Percentiles rank a stretch among this genome's conserved stretches.
Conservation (phyloP, 2,329 filamentous ascomycete genomes). For the Tothia fuscella region DNA sequence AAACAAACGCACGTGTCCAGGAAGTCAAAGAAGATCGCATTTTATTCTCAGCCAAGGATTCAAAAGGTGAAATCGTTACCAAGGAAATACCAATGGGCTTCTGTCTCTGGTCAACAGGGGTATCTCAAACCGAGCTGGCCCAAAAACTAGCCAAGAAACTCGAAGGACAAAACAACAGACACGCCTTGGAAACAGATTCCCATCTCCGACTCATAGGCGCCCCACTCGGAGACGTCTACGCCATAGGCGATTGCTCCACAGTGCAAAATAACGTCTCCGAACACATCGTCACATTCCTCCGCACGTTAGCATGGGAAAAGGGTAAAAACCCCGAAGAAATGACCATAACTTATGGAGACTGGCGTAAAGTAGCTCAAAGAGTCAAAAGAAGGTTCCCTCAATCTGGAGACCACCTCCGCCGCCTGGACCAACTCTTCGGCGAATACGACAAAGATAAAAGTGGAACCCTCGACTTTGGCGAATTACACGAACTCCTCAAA, state of each 20-base stretch:
- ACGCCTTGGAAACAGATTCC: constrained; percentile 87
- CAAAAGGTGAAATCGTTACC: constrained; percentile 60
- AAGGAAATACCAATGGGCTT: constrained; percentile 95
- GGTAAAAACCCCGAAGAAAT: constrained; percentile 84
- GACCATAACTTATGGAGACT: constrained; percentile 75
- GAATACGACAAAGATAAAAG: constrained; percentile 89
- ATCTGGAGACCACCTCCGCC: constrained; percentile 71
- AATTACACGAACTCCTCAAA: constrained; percentile 73
- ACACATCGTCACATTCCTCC: constrained; percentile 80
- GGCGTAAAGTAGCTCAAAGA: constrained; percentile 70
- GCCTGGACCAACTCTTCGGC: constrained; percentile 81
- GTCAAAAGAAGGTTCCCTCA: constrained; percentile 88
- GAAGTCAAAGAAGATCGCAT: constrained; percentile 78
- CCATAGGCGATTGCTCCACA: constrained; percentile 89
- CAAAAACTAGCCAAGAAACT: constrained; percentile 68
- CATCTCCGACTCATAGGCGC: constrained; percentile 83
- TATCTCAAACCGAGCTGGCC: constrained; percentile 71
- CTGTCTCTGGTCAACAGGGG: constrained; percentile 95
- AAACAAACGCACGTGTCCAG: constrained; percentile 87
- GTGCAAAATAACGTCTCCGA: constrained; percentile 96
- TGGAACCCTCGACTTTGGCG: constrained; percentile 86
- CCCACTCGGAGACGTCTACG: constrained; percentile 88
- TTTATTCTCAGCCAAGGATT: constrained; percentile 70
- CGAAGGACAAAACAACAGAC: constrained; percentile 68
- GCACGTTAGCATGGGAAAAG: constrained; percentile 80